Percentiles rank a stretch among this genome's conserved stretches.
Conservation (phyloP, 768 basidiomycete genomes). For the Hericium rajendrae region DNA sequence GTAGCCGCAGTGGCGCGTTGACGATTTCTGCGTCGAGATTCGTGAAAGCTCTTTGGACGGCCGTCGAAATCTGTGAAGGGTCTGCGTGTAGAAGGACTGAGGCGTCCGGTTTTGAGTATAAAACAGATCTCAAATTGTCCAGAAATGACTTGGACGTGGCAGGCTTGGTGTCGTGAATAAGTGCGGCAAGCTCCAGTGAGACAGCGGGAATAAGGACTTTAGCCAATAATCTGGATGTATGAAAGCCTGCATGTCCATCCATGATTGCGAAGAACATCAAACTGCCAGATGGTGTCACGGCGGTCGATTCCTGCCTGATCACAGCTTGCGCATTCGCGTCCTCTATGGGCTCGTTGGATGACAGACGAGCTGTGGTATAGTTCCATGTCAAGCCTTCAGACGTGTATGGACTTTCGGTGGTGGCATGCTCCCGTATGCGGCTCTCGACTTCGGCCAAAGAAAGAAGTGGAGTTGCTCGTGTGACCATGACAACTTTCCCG, state of each 20-base stretch:
- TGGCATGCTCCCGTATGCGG: constrained; percentile 47
- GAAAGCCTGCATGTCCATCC: constrained; percentile 82
- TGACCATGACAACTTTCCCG: constrained; percentile 49
- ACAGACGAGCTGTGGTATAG: constrained; percentile 67
- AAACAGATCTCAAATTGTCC: constrained; percentile 28
- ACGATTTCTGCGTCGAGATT: constrained; percentile 82
- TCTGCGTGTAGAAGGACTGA: constrained; percentile 31
- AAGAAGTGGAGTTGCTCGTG: constrained; percentile 44
- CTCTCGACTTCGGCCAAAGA: constrained; percentile 45
- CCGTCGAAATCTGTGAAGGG: constrained; percentile 46
- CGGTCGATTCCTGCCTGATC: constrained; percentile 51
- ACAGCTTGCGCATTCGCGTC: constrained; percentile 73
- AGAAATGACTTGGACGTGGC: constrained; percentile 21
- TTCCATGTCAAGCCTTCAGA: constrained; percentile 59
- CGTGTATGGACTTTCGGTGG: constrained; percentile 33
- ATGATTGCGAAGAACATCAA: constrained; percentile 81
- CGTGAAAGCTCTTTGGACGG: constrained; percentile 69
- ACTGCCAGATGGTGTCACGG: constrained; percentile 54
- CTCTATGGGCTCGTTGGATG: constrained; percentile 88
- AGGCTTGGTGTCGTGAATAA: constrained; percentile 31
- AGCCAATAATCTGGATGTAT: constrained; percentile 79
- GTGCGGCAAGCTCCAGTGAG: constrained; percentile 57
- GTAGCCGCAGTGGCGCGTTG: constrained; percentile 63
- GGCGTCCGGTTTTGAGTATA: constrained; percentile 18
- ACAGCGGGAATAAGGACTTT: constrained; percentile 80